Base-by-base conservation (phyloP, 2,329 filamentous ascomycete species). In the Diaporthe humulicola region DNA sequence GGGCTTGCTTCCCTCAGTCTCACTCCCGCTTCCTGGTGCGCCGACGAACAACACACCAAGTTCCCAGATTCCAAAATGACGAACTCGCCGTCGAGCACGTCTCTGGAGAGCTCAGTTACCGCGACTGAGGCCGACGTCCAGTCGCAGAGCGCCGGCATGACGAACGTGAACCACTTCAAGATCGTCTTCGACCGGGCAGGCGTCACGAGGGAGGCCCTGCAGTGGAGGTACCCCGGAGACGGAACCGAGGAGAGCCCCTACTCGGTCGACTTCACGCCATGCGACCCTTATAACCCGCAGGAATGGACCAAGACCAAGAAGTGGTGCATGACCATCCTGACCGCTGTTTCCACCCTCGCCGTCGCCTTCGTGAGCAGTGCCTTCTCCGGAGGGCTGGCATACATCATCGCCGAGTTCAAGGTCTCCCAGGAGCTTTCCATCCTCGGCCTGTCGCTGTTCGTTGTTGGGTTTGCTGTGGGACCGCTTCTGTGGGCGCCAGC, bases 281-380 rank as follows among this genome's bases (percentile, higher is more conserved):
- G 90, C 70, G 93, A 95, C 81, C 88, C 89, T 14, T 89, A 90
- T 77, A 93, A 95, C 81, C 92, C 93, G 0, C 89, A 93, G 87
- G 85, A 86, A 66, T 93, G 91, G 78, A 83, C 87, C 14, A 75
- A 79, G 2, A 73, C 79, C 38, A 89, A 88, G 82, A 94, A 94
- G 84, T 95, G 93, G 93, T 80, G 81, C 40, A 90, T 93, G 77
- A 93, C 92, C 2, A 80, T 89, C 70, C 81, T 93, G 54, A 90
- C 93, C 73, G 92, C 93, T 17, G 78, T 93, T 38, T 90, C 93
- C 19, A 93, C 92, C 1, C 87, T 95, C 57, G 92, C 88, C 38
- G 92, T 95, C 40, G 87, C 93, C 3, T 93, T 95, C 78, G 90
- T 91, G 71, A 93, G 92, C 25, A 93, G 91, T 1, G 93, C 93